Percentiles rank a stretch among this genome's conserved stretches.
These are phyloP conservation scores for Pyrrhoderma lamaoense DNA, from an alignment of 1,284 basidiomycete genomes.

Conservation along the genomic window DNA sequence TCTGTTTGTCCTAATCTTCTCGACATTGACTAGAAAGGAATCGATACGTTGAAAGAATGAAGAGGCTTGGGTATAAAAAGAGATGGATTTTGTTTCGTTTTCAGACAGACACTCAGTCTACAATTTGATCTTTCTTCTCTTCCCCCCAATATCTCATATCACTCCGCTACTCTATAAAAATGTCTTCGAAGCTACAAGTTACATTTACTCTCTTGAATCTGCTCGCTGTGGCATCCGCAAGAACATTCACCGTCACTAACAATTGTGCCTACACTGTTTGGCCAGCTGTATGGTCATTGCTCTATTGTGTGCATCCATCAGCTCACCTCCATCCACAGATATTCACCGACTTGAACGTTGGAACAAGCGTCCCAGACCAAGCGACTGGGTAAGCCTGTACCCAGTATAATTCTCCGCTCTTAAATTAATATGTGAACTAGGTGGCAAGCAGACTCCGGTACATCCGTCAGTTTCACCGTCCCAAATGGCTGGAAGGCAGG, in stretches of 20 bases:
- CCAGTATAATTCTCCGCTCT: not conserved
- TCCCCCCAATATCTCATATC: no score
- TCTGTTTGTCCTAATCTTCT: no score
- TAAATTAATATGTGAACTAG: no score
- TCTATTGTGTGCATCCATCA: not conserved
- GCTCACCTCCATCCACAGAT: conserved; percentile 16
- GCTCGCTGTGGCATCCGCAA: conserved; percentile 28
- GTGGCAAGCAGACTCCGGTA: conserved; percentile 23
- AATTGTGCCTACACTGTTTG: conserved; percentile 23
- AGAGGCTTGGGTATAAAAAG: no score
- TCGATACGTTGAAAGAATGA: no score
- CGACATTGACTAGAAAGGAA: no score
- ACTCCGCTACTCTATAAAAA: not conserved
- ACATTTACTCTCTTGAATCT: conserved; percentile 18
- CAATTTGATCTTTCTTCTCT: no score
- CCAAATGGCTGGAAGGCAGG: conserved; percentile 27
- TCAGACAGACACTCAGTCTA: no score
- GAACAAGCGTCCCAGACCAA: conserved; percentile 17
- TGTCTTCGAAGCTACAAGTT: conserved; percentile 16
- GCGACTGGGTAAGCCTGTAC: conserved; percentile 9
- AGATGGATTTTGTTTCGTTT: no score
- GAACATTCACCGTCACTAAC: conserved; percentile 33
- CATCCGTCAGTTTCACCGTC: conserved; percentile 20
- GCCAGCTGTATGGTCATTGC: conserved; percentile 21
- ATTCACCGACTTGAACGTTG: conserved; percentile 22